Percentiles rank a stretch among this genome's conserved stretches.
phyloP scores from a whole-genome alignment of 2,329 filamentous ascomycete species.

The Xylaria arbuscula region DNA sequence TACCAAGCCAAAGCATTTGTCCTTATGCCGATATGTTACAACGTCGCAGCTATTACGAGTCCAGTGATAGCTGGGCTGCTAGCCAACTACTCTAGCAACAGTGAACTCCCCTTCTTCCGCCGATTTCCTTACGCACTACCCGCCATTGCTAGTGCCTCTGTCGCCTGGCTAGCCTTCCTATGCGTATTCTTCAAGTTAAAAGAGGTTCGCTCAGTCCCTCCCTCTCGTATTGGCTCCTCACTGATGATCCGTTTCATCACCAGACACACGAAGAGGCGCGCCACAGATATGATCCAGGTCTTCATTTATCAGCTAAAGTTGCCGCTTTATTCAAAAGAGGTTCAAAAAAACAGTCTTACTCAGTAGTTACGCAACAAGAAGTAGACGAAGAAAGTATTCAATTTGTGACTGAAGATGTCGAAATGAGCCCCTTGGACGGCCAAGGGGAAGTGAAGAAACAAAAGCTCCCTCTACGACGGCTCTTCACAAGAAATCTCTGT shows the following conservation, averaged over 20 bases:
- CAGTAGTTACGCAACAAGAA: constrained; percentile 21
- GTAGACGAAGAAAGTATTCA: constrained; percentile 24
- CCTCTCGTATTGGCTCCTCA: neutral
- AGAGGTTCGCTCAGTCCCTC: constrained; percentile 20
- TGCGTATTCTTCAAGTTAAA: constrained; percentile 30
- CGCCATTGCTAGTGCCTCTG: constrained; percentile 25
- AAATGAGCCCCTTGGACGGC: constrained; percentile 8
- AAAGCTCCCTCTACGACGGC: constrained; percentile 25
- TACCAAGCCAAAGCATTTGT: constrained; percentile 33
- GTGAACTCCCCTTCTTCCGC: constrained; percentile 29
- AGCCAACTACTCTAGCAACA: constrained; percentile 18
- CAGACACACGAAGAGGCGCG: constrained; percentile 25
- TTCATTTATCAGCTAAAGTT: constrained; percentile 27
- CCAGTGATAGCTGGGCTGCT: constrained; percentile 29
- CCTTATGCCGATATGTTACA: constrained; percentile 33
- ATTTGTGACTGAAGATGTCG: constrained; percentile 20
- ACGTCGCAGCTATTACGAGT: constrained; percentile 25
- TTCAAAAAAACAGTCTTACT: constrained; percentile 25
- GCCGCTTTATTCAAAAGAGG: constrained; percentile 17
- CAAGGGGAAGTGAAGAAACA: constrained; percentile 21
- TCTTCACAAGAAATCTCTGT: constrained; percentile 30
- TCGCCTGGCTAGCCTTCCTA: constrained; percentile 19
- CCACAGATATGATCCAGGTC: constrained; percentile 25
- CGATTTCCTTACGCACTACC: constrained; percentile 28
- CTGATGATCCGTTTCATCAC: constrained; percentile 6